Evolutionary conservation across 2,329 filamentous ascomycete genomes (phyloP), one percentile per base, ranked within the genome.

Genomic region (Pseudogymnoascus sp.): DNA sequence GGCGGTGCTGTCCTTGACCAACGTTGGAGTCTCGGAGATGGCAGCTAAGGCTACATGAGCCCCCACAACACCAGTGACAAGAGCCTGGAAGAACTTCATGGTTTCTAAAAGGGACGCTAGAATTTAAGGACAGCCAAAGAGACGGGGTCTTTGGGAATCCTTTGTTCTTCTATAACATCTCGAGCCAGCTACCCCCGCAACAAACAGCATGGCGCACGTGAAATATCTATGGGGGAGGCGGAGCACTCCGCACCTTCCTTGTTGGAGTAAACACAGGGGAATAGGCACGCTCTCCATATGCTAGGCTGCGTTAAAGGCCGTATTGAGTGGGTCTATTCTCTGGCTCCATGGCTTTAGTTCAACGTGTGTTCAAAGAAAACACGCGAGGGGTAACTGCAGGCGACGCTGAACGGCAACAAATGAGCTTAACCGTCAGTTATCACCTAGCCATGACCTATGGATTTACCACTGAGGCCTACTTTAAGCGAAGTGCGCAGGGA

Each of bases 1-100:
- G 25, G 66, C 65, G 30, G 39, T n/a, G 25, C 47, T 53, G 12
- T 53, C 47, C 28, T 35, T 53, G 47, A 53, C 28, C 5, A 53
- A 28, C 9, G 47, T 28, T 18, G 47, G 47, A 35, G 28, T 53
- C 47, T 53, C 47, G 12, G 47, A 33, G 20, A 53, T n/a, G 9
- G 43, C 28, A 33, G 47, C 47, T 2, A 53, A 53, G 47, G 28
- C 47, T 14, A 53, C 5, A 2, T 53, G 47, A 20, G 28, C 25
- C 28, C 47, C 47, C 28, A 53, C 47, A 53, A 53, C 47, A 20
- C 47, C 28, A 33, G 47, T 53, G 28, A 53, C 28, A 53, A 53
- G 15, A 33, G 47, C 47, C 15, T 53, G 47, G 47, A 53, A 53
- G 47, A 53, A 53, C 47, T 53, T 53, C 47, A 53, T 53, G n/a